Percentiles rank a stretch among this genome's conserved stretches.
Conservation (phyloP, 2,329 filamentous ascomycete genomes). For the Calonectria montana region DNA sequence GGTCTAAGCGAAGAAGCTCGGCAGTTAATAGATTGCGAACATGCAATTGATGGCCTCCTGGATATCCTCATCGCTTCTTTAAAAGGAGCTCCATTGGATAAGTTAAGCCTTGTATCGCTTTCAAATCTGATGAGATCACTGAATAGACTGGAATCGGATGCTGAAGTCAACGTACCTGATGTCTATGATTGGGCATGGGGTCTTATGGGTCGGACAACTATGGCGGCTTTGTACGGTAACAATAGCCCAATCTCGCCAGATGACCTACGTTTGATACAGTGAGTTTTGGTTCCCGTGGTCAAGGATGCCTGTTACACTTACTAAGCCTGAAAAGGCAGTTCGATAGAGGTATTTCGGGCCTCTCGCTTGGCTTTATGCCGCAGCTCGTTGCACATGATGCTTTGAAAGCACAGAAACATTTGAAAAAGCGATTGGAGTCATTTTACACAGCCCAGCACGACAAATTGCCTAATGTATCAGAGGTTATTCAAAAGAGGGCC, state of each 20-base stretch:
- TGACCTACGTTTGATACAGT: slow-evolving; percentile 52
- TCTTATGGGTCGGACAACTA: slow-evolving; percentile 51
- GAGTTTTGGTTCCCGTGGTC: background rate
- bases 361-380: background rate
- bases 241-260: slow-evolving; percentile 49
- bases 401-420: background rate
- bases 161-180: slow-evolving; percentile 36
- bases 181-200: slow-evolving; percentile 53
- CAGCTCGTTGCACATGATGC: background rate
- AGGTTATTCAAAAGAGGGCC: background rate
- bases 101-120: slow-evolving; percentile 21
- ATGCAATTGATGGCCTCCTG: background rate
- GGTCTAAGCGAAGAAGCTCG: slow-evolving; percentile 16
- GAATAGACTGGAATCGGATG: background rate
- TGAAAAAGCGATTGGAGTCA: background rate
- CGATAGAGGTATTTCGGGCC: background rate
- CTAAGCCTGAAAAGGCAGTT: background rate
- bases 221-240: slow-evolving; percentile 54
- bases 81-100: slow-evolving; percentile 23
- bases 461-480: background rate
- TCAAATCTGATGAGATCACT: background rate
- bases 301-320: background rate
- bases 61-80: slow-evolving; percentile 22
- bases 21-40: background rate
- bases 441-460: slow-evolving; percentile 6